Evolutionary conservation across 2,329 filamentous ascomycete genomes (phyloP), one percentile per base, ranked within the genome.

Genomic region (Arthrobotrys sphaeroides): DNA sequence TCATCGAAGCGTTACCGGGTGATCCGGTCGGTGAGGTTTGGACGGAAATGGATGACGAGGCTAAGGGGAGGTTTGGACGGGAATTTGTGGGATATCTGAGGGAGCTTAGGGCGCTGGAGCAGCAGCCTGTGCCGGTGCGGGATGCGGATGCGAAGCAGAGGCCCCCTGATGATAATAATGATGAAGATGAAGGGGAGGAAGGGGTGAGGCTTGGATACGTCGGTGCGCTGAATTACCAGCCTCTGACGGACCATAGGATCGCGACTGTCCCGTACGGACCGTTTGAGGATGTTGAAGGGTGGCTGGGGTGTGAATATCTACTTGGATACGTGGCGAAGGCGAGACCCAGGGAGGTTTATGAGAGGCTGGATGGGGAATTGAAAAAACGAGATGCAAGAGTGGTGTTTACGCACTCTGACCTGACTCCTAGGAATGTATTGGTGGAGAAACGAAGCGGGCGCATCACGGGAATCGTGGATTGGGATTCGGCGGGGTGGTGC

Each of bases 401-500:
- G 24, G 73, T 77, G 13, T 77, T 77, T 42, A 77, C 73, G 13
- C 73, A 77, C 26, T 70, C 65, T 3, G 73, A 77, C 20, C 38
- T 77, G 45, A 77, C 65, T 31, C 73, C 73, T 42, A 55, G 65
- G 24, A 77, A 77, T 55, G 64, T 77, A 12, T 18, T 77, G 38
- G 73, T 77, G 51, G 73, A 77, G 10, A 45, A 43, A 12, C 20
- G 61, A 12, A 77, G 53, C 7, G 73, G 73, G 9, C 40, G 59
- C 18, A 77, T 77, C 33, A 77, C 73, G 10, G 73, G 73, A 12
- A 66, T 77, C 33, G 64, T 77, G 5, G 73, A 77, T 45, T 77
- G 72, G 72, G 72, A 75, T 51, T 75, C 72, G 5, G 64, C 72
- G 9, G 72, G 72, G 26, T 75, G 72, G 72, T 69, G 64, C 16